phyloP scores from a whole-genome alignment of 139 green algal genomes.

The Mesotaenium endlicherianum region DNA sequence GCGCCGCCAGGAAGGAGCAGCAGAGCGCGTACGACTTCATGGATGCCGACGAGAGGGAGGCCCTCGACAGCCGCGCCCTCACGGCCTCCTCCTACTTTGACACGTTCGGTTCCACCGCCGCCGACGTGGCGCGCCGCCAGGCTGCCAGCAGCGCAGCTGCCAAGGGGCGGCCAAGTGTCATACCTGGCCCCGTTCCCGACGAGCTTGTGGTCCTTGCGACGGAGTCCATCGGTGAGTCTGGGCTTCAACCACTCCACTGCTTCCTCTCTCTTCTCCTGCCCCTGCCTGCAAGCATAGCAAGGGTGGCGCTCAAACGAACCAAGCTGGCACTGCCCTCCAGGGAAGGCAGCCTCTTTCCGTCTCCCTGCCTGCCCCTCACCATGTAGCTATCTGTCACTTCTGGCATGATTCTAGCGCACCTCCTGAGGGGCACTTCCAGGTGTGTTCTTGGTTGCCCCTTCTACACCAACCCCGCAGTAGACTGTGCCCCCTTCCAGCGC shows the following conservation, averaged over 20 bases:
- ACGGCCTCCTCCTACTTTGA: conserved; percentile 43
- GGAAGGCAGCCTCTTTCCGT: no score
- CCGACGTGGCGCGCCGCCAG: conserved; percentile 14
- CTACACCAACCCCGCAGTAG: neutral
- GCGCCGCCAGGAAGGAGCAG: conserved; percentile 42
- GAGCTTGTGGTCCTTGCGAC: conserved; percentile 77
- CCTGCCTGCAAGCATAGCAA: no score
- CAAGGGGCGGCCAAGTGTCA: conserved; percentile 38
- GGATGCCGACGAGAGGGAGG: conserved; percentile 90
- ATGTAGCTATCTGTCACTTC: no score
- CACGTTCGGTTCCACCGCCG: conserved; percentile 51
- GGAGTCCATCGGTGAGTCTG: conserved; percentile 62
- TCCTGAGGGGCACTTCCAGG: no score
- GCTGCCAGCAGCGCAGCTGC: neutral
- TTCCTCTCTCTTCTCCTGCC: no score
- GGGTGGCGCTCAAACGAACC: no score
- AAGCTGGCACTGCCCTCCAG: no score
- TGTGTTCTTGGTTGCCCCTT: no score
- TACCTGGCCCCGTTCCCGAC: conserved; percentile 56
- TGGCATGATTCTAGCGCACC: no score
- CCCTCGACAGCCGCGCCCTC: conserved; percentile 47
- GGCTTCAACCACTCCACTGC: no score
- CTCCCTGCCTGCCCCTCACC: no score
- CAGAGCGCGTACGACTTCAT: conserved; percentile 85
- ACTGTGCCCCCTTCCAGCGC: no score